Conservation (phyloP, 1,139 yeast genomes). For the Taphrina pruni region DNA sequence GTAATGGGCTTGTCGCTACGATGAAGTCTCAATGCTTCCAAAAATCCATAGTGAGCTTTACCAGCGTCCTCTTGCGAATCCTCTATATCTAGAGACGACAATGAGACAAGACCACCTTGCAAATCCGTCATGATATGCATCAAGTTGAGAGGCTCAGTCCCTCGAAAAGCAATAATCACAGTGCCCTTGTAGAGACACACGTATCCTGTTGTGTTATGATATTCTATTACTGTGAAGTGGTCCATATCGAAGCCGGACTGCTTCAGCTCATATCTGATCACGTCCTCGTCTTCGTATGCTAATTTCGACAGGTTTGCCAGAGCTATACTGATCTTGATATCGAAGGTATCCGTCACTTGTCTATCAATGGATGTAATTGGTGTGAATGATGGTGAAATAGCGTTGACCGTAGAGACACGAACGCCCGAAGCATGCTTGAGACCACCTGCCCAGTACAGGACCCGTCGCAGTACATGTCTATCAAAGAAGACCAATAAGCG, state of each 20-base stretch:
- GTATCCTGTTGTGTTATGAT: conserved; percentile 37
- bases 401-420: conserved; percentile 33
- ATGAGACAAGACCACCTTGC: conserved; percentile 32
- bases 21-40: conserved; percentile 35
- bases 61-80: conserved; percentile 26
- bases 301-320: conserved; percentile 36
- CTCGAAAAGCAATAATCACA: conserved; percentile 35
- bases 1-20: conserved; percentile 13
- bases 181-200: conserved; percentile 19
- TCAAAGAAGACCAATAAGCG: conserved; percentile 32
- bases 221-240: conserved; percentile 12
- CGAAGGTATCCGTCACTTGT: background rate
- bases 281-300: conserved; percentile 36
- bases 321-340: conserved; percentile 22
- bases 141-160: conserved; percentile 37
- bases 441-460: conserved; percentile 22
- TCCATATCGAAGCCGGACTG: conserved; percentile 29
- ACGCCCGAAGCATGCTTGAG: conserved; percentile 32
- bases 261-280: conserved; percentile 20
- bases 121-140: conserved; percentile 40
- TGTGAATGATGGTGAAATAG: conserved; percentile 28
- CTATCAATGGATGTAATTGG: conserved; percentile 13
- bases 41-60: conserved; percentile 38
- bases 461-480: conserved; percentile 18
- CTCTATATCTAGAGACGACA: conserved; percentile 18